Base-by-base conservation (phyloP, 345 rosid species). In the Citrus reticulata region DNA sequence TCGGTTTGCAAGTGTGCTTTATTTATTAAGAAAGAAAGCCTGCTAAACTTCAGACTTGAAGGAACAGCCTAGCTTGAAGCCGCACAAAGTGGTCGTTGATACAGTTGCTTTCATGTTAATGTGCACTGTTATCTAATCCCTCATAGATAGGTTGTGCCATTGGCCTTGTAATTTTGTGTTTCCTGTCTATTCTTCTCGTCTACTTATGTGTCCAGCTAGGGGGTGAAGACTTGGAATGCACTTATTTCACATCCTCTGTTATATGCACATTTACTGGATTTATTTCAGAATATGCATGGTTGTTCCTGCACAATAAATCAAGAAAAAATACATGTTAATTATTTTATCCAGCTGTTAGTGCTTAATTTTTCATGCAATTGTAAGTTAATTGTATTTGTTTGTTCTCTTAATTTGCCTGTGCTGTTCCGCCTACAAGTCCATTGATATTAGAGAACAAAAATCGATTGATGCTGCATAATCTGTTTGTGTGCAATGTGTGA, bases 81-180 rank as follows among this genome's bases (percentile, higher is more conserved):
- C 63, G 1, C 42, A 34, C 58, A 68, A 72, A 80, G 78, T 49
- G 68, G 40, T 69, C 59, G n/a, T 63, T 46, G 69, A 59, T 73
- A 35, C 42, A 24, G 59, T 42, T 82, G 62, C 29, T 46, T 77
- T 62, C 69, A 14, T 68, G 76, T 39, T 25, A 13, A 24, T 70
- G n/a, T 55, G 24, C 63, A n/a, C 27, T 72, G 61, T 32, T 67
- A 61, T 64, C 32, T 65, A 24, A 39, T 29, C 74, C n/a, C 6
- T 68, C 8, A 9, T 64, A 67, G 72, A 63, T 80, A 22, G 60
- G 46, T 54, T 78, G 17, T 78, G 7, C 51, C 19, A 32, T 64
- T 40, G 13, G 11, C 25, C 60, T 29, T 22, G 16, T 49, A 49
- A 29, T 24, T 24, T 29, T 75, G 78, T 75, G 65, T 30, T 73